Conservation (phyloP, 129 eudicot species). For the Ambrosia trifida region DNA sequence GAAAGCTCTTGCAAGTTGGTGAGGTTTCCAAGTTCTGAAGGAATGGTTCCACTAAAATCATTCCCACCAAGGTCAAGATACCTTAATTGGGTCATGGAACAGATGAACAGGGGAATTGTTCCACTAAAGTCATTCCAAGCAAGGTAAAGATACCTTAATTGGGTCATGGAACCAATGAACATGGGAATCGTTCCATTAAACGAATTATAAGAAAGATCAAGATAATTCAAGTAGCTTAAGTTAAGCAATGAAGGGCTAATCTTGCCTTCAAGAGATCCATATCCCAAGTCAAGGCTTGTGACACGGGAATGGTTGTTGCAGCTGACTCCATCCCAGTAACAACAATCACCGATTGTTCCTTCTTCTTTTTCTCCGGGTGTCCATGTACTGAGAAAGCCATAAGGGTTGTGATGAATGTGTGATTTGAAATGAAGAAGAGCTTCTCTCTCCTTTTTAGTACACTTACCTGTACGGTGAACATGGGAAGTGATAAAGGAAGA, state of each 20-base stretch:
- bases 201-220: not conserved
- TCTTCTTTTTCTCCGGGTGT: not conserved
- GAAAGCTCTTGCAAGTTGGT: not conserved
- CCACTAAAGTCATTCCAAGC: not conserved
- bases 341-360: not conserved
- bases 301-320: conserved; percentile 24
- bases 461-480: too few species aligned
- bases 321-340: conserved; percentile 21
- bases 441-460: too few species aligned
- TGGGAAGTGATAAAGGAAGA: too few species aligned
- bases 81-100: not conserved
- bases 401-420: not conserved
- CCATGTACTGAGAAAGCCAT: conserved; percentile 13
- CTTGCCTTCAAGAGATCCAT: conserved; percentile 5
- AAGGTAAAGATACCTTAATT: not conserved
- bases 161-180: too few species aligned
- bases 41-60: conserved; percentile 18
- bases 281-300: too few species aligned
- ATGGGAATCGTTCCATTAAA: too few species aligned
- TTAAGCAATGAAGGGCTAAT: conserved; percentile 36
- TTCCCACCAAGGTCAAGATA: not conserved
- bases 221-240: conserved; percentile 15
- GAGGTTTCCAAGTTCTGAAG: conserved; percentile 32
- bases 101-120: conserved; percentile 14
- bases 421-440: too few species aligned